Conservation (phyloP, 148 eudicot species). For the Tetragonia tetragonoides region DNA sequence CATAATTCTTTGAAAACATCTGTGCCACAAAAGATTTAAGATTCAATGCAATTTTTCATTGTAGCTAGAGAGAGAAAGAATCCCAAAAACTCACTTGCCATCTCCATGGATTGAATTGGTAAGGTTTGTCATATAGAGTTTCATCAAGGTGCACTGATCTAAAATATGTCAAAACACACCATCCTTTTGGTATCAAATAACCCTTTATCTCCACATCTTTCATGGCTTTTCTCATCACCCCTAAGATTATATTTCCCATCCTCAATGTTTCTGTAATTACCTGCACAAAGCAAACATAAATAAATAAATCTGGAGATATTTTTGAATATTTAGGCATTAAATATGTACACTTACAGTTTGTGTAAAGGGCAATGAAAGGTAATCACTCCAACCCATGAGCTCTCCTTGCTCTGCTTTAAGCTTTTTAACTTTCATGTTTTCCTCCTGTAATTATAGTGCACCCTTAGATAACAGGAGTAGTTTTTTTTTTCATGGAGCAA, state of each 20-base stretch:
- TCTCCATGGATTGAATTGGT: slow-evolving; percentile 83
- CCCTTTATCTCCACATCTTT: slow-evolving; percentile 88
- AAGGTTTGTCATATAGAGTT: slow-evolving; percentile 49
- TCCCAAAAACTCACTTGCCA: slow-evolving; percentile 65
- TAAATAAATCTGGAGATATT: not conserved
- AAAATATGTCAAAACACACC: slow-evolving; percentile 75
- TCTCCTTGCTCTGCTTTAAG: slow-evolving; percentile 52
- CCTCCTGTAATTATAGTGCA: slow-evolving; percentile 47
- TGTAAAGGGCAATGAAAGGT: slow-evolving; percentile 69
- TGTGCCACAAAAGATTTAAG: too few relatives aligned
- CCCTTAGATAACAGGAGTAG: not conserved
- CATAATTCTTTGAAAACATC: too few relatives aligned
- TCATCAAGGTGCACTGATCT: slow-evolving; percentile 84
- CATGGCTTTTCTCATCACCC: slow-evolving; percentile 84
- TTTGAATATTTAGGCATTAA: too few relatives aligned
- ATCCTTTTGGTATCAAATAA: slow-evolving; percentile 76
- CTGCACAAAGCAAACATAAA: slow-evolving; percentile 31
- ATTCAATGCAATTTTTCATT: too few relatives aligned
- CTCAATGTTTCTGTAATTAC: slow-evolving; percentile 84
- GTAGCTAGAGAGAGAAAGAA: not conserved
- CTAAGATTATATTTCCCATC: slow-evolving; percentile 73
- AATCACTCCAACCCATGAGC: slow-evolving; percentile 69
- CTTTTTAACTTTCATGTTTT: slow-evolving; percentile 62
- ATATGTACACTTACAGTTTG: slow-evolving; percentile 50
- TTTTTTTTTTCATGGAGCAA: too few relatives aligned